Percentiles rank a stretch among this genome's conserved stretches.
phyloP scores from a whole-genome alignment of 345 rosid genomes.

The Excoecaria agallocha region DNA sequence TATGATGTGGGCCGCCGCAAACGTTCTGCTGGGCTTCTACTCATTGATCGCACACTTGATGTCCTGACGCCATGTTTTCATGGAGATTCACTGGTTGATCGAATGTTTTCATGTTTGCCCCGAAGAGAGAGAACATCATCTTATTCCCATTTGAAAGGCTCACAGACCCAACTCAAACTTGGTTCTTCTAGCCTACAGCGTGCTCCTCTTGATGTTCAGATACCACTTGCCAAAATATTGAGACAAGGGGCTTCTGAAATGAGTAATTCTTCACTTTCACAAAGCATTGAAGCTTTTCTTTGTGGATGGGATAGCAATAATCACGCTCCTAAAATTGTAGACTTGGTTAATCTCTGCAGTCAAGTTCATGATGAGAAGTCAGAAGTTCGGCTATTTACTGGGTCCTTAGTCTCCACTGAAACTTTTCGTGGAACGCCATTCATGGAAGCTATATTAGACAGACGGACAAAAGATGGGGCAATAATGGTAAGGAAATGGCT shows the following conservation, averaged over 20 bases:
- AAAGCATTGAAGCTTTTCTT: conserved; percentile 61
- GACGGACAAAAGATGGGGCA: conserved; percentile 81
- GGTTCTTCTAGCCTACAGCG: conserved; percentile 47
- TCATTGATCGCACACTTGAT: conserved; percentile 90
- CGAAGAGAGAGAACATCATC: conserved; percentile 54
- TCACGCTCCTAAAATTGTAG: conserved; percentile 32
- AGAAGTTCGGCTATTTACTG: conserved; percentile 46
- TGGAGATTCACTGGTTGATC: conserved; percentile 84
- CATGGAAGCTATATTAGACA: conserved; percentile 81
- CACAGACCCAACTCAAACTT: conserved; percentile 51
- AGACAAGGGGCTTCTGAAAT: conserved; percentile 44
- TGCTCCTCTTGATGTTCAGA: conserved; percentile 68
- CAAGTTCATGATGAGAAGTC: conserved; percentile 33
- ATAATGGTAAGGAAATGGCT: conserved; percentile 90
- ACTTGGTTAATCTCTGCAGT: conserved; percentile 33
- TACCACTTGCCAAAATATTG: conserved; percentile 67
- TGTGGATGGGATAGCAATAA: conserved; percentile 65
- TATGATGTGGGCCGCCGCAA: conserved; percentile 97
- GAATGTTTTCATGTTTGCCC: conserved; percentile 76
- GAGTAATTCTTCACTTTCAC: conserved; percentile 42
- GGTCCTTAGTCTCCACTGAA: conserved; percentile 71
- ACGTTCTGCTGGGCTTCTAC: conserved; percentile 81
- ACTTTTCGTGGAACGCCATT: conserved; percentile 76
- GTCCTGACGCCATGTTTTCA: conserved; percentile 92
- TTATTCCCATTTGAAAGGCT: conserved; percentile 36